Percentiles rank a stretch among this genome's conserved stretches.
Conservation (phyloP, 2,329 filamentous ascomycete genomes). For the Chaetomium sp. region DNA sequence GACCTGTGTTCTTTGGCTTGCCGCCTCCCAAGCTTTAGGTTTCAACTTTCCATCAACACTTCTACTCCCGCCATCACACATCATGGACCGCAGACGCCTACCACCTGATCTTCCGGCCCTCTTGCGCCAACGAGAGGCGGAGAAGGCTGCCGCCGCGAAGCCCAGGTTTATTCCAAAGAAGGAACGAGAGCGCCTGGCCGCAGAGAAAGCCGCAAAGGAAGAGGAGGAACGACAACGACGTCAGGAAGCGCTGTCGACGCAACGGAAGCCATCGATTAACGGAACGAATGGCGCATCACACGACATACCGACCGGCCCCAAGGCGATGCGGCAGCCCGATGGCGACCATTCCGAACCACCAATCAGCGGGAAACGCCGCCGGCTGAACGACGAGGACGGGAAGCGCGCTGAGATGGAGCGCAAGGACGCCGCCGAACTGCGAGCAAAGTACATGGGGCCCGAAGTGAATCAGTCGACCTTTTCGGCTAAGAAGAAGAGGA, state of each 20-base stretch:
- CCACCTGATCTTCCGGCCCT: slow-evolving; percentile 43
- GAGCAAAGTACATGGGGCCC: slow-evolving; percentile 84
- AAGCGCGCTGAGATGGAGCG: slow-evolving; percentile 40
- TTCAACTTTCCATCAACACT: neutral
- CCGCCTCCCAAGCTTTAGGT: neutral
- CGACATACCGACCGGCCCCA: slow-evolving; percentile 63
- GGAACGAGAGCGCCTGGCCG: slow-evolving; percentile 70
- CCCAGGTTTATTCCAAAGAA: slow-evolving; percentile 69
- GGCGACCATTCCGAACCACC: slow-evolving; percentile 31
- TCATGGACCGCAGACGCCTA: slow-evolving; percentile 18
- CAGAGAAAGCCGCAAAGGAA: slow-evolving; percentile 71
- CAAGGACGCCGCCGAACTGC: slow-evolving; percentile 65
- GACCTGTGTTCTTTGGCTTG: too few species aligned
- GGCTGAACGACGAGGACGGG: slow-evolving; percentile 35
- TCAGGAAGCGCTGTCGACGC: slow-evolving; percentile 9
- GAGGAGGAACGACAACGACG: slow-evolving; percentile 36
- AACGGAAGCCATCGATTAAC: slow-evolving; percentile 7
- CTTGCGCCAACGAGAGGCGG: slow-evolving; percentile 59
- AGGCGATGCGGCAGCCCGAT: slow-evolving; percentile 51
- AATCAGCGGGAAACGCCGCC: slow-evolving; percentile 41
- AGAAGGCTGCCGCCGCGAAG: slow-evolving; percentile 45
- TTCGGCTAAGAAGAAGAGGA: slow-evolving; percentile 91
- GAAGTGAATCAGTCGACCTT: slow-evolving; percentile 79
- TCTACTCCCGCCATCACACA: neutral
- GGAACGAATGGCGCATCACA: slow-evolving; percentile 22